Evolutionary conservation across 176 grass and related monocot species (phyloP).

Genomic region (Tillandsia fasciculata): DNA sequence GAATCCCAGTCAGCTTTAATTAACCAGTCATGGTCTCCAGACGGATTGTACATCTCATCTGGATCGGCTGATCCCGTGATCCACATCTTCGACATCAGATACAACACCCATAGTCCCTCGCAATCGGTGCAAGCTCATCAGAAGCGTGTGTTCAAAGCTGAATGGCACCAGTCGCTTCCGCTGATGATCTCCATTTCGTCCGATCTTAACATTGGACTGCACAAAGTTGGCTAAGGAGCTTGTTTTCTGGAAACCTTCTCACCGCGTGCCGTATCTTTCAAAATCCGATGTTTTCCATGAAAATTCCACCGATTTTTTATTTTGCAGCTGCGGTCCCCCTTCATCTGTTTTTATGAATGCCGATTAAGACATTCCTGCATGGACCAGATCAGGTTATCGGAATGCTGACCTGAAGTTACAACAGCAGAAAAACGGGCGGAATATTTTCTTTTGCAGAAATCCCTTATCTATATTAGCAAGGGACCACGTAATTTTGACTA

Average conservation of each 20-base stretch:
- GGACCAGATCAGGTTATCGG: too few relatives aligned
- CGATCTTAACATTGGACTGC: constrained; percentile 80
- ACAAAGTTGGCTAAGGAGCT: constrained; percentile 45
- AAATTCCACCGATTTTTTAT: too few relatives aligned
- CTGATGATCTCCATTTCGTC: constrained; percentile 88
- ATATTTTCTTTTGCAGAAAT: too few relatives aligned
- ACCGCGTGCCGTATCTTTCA: neutral
- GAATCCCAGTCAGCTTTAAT: constrained; percentile 95
- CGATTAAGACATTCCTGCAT: too few relatives aligned
- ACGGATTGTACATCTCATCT: constrained; percentile 67
- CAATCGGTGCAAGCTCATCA: constrained; percentile 80
- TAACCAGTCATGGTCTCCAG: constrained; percentile 94
- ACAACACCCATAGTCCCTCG: constrained; percentile 46
- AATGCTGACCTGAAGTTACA: too few relatives aligned
- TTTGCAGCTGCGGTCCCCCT: too few relatives aligned
- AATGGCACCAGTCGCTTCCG: constrained; percentile 71
- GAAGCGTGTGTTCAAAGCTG: constrained; percentile 91
- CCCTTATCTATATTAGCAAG: too few relatives aligned
- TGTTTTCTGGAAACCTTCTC: neutral
- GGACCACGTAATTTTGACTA: neutral
- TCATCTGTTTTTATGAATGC: too few relatives aligned
- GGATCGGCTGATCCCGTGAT: constrained; percentile 79
- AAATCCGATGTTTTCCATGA: too few relatives aligned
- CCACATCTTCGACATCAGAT: constrained; percentile 90
- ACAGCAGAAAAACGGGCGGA: too few relatives aligned